Base-by-base conservation (phyloP, 2,329 filamentous ascomycete genomes). In the Penicillium sp. region DNA sequence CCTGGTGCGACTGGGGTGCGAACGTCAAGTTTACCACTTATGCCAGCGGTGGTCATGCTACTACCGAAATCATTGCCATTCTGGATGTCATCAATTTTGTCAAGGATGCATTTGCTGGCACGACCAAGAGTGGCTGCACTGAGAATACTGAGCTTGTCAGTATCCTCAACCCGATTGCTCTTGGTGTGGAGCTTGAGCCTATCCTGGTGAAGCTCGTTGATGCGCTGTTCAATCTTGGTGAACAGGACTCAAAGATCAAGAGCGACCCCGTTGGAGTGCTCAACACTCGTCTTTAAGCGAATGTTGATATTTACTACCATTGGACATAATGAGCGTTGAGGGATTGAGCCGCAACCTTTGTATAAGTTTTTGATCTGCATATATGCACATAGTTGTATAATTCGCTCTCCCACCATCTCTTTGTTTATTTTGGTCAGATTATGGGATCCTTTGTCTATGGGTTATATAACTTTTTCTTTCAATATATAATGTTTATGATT, bases 11-110 rank as follows among this genome's bases (percentile, higher is more conserved):
- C 3, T 49, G 54, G 29, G 59, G 57, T 3, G 61, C 57, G 2
- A 48, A 46, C 15, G 57, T 64, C 26, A 57, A 58, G 31, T 63
- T 62, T 48, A 64, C 56, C 6, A 59, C 59, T 4, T 64, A 53
- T 26, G 53, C 43, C 1, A 50, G 44, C 12, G 60, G 59, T 10
- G 62, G 62, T 7, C 61, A 64, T 43, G 55, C 52, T 13, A 60
- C 61, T 2, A 62, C 58, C 1, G 59, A 61, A 24, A 45, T 64
- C 3, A 37, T 63, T 41, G 55, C 48, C 3, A 32, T 62, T 10
- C 53, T 56, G 0, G 56, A 61, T 19, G 49, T 49, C 2, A 44
- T 63, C n/a, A 39, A 44, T 1, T 64, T 63, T 35, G 52, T 63
- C 3, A 21, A 61, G 43, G 38, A 50, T 28, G 61, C 61, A 4